Evolutionary conservation across 164 flowering plant genomes (phyloP).

Genomic region (Annona cherimola): DNA sequence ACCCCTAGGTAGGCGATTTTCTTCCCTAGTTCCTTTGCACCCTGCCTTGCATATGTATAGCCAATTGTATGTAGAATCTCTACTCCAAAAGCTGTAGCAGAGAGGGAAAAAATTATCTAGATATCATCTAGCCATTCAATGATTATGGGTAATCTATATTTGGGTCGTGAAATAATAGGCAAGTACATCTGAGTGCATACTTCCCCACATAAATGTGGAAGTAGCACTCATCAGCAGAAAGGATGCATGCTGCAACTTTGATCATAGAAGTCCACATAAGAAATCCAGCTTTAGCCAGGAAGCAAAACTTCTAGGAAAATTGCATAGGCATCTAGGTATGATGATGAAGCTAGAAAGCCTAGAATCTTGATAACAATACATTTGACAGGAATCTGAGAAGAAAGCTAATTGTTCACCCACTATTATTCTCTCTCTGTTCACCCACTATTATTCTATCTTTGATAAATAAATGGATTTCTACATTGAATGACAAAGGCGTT

Average conservation of each 20-base stretch:
- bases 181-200: too few relatives aligned
- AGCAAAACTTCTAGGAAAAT: not conserved
- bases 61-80: slow-evolving; percentile 79
- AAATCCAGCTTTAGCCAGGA: not conserved
- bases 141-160: not conserved
- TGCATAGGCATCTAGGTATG: not conserved
- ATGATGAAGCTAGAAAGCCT: not conserved
- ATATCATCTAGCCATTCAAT: too few relatives aligned
- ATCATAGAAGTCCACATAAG: not conserved
- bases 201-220: not conserved
- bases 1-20: slow-evolving; percentile 79
- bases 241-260: not conserved
- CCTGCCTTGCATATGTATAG: slow-evolving; percentile 76
- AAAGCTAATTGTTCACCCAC: not conserved
- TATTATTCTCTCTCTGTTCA: too few relatives aligned
- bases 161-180: not conserved
- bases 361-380: not conserved
- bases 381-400: not conserved
- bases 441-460: too few relatives aligned
- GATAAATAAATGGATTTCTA: too few relatives aligned
- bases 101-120: not conserved
- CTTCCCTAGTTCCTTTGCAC: slow-evolving; percentile 90
- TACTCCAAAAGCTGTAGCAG: slow-evolving; percentile 65
- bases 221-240: not conserved
- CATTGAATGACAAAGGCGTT: not conserved